A percentile compares a stretch with the other conserved stretches of the same genome.
Evolutionary conservation across 169 alveolate genomes (phyloP).

Genomic region (Cyclospora cayetanensis): DNA sequence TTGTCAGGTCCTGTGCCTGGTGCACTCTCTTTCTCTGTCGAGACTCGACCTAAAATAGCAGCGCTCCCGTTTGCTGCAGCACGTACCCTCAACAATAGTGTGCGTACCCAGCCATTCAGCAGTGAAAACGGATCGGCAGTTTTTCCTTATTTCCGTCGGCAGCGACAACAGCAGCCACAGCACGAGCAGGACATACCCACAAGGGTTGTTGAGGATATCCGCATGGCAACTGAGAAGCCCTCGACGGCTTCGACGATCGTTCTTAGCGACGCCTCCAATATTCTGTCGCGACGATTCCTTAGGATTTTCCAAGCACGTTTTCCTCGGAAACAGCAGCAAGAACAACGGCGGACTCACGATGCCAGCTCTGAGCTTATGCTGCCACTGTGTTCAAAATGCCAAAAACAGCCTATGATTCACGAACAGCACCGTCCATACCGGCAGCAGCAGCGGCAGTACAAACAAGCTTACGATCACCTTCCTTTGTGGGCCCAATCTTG

Average conservation of each 20-base stretch:
- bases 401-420: too few species aligned
- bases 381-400: too few species aligned
- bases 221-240: constrained; percentile 43
- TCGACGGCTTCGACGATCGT: constrained; percentile 8
- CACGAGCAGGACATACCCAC: neutral
- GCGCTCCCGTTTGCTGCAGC: neutral
- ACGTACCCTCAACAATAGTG: neutral
- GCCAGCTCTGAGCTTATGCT: too few species aligned
- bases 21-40: neutral
- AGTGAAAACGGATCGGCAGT: neutral
- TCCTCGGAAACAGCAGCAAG: neutral
- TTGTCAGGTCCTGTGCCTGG: neutral
- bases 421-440: too few species aligned
- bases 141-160: neutral
- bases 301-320: neutral
- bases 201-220: constrained; percentile 11
- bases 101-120: neutral
- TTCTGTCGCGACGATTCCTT: neutral
- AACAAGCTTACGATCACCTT: neutral
- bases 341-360: neutral
- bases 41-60: neutral
- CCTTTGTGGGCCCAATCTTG: neutral
- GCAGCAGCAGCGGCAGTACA: too few species aligned
- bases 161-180: constrained; percentile 54
- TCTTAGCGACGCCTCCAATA: constrained; percentile 19